phyloP scores from a whole-genome alignment of 768 basidiomycete species.

The Harrya chromipes region DNA sequence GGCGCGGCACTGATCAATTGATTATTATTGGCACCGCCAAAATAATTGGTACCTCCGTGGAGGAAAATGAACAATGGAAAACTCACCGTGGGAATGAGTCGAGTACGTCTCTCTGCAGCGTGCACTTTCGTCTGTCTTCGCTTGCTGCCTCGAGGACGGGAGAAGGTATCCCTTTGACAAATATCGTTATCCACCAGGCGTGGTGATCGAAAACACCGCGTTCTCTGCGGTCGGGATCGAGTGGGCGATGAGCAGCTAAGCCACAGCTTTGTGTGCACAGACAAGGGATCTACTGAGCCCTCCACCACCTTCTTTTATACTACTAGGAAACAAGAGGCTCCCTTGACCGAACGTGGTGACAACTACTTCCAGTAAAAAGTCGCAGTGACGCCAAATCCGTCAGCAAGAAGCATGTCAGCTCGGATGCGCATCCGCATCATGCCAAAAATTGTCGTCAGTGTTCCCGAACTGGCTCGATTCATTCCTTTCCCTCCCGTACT shows the following conservation, averaged over 20 bases:
- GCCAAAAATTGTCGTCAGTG: slow-evolving; percentile 1
- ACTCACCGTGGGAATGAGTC: slow-evolving; percentile 30
- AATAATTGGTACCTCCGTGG: slow-evolving; percentile 19
- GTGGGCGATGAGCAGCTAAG: slow-evolving; percentile 1
- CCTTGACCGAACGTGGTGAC: slow-evolving; percentile 14
- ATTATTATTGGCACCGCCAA: slow-evolving; percentile 30
- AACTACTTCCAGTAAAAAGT: slow-evolving; percentile 9
- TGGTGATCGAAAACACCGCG: slow-evolving; percentile 20
- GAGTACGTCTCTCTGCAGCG: slow-evolving; percentile 16
- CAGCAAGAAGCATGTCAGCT: neutral
- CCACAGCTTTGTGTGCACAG: slow-evolving; percentile 11
- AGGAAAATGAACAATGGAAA: slow-evolving; percentile 33
- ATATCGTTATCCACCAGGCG: slow-evolving; percentile 23
- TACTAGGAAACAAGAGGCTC: no score
- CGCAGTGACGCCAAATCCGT: slow-evolving; percentile 11
- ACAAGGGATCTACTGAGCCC: neutral
- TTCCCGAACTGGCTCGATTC: slow-evolving; percentile 21
- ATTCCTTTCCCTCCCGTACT: slow-evolving; percentile 5
- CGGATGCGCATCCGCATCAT: slow-evolving; percentile 20
- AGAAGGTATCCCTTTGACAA: slow-evolving; percentile 22
- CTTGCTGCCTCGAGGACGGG: slow-evolving; percentile 34
- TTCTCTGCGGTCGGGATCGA: slow-evolving; percentile 12
- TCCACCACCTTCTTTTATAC: slow-evolving; percentile 22
- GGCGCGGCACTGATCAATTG: slow-evolving; percentile 22
- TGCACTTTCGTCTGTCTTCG: slow-evolving; percentile 23